Evolutionary conservation across 441 rosid species (phyloP).

Genomic region (Pelargonium myrrhifolium): DNA sequence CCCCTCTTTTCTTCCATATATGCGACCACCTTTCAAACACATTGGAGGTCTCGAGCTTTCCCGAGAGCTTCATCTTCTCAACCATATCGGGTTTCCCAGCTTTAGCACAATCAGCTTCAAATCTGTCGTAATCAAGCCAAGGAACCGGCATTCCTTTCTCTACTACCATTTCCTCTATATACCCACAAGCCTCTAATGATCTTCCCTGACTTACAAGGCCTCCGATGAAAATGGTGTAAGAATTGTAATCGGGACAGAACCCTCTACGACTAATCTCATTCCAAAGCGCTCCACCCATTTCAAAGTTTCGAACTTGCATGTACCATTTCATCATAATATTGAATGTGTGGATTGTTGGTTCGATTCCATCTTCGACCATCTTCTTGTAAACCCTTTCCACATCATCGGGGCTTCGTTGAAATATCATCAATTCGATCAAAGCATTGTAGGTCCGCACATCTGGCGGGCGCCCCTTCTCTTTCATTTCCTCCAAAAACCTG

Average conservation of each 20-base stretch:
- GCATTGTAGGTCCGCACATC: slow-evolving; percentile 67
- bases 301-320: slow-evolving; percentile 55
- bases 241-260: slow-evolving; percentile 65
- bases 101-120: slow-evolving; percentile 67
- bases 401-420: slow-evolving; percentile 50
- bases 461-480: slow-evolving; percentile 58
- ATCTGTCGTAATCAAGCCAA: slow-evolving; percentile 68
- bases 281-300: slow-evolving; percentile 55
- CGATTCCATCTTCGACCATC: slow-evolving; percentile 51
- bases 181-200: slow-evolving; percentile 58
- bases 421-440: slow-evolving; percentile 61
- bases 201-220: slow-evolving; percentile 54
- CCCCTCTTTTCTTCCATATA: slow-evolving; percentile 37
- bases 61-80: slow-evolving; percentile 58
- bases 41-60: slow-evolving; percentile 58
- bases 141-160: slow-evolving; percentile 85
- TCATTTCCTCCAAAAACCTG: slow-evolving; percentile 67
- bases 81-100: slow-evolving; percentile 61
- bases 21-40: slow-evolving; percentile 56
- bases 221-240: slow-evolving; percentile 53
- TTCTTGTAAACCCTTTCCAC: slow-evolving; percentile 56
- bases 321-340: slow-evolving; percentile 80
- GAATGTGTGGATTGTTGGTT: slow-evolving; percentile 66
- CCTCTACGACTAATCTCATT: slow-evolving; percentile 66
- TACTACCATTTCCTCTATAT: slow-evolving; percentile 77